Percentiles rank a stretch among this genome's conserved stretches.
These are phyloP conservation scores for Botrytis aclada DNA, from an alignment of 2,329 filamentous ascomycete species.

Conservation along the genomic window DNA sequence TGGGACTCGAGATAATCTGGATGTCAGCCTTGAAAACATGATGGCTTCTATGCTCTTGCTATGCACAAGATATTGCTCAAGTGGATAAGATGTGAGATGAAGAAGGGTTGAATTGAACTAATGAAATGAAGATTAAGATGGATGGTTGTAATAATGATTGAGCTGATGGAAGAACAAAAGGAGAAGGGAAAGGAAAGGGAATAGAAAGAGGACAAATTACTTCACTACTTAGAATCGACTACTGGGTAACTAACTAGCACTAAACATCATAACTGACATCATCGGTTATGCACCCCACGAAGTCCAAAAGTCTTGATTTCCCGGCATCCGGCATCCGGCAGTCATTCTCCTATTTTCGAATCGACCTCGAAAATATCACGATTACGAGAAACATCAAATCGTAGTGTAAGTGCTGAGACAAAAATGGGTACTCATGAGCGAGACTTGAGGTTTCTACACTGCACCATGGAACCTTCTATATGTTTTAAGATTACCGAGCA, in stretches of 20 bases:
- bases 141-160: background rate
- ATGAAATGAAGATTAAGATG: background rate
- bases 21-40: background rate
- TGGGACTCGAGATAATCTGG: background rate
- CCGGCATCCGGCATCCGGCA: background rate
- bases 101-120: background rate
- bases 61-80: background rate
- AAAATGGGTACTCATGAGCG: background rate
- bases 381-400: background rate
- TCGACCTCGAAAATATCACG: background rate
- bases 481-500: background rate
- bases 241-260: background rate
- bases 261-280: background rate
- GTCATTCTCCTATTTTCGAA: background rate
- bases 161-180: background rate
- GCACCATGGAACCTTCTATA: background rate
- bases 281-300: too few species aligned
- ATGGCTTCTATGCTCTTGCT: background rate
- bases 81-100: background rate
- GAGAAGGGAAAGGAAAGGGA: background rate
- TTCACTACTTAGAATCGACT: background rate
- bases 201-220: background rate
- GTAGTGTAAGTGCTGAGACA: background rate
- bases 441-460: background rate
- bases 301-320: too few species aligned